These are phyloP conservation scores for Avena eriantha DNA, from an alignment of 176 grass and related monocot genomes.

Conservation along the genomic window DNA sequence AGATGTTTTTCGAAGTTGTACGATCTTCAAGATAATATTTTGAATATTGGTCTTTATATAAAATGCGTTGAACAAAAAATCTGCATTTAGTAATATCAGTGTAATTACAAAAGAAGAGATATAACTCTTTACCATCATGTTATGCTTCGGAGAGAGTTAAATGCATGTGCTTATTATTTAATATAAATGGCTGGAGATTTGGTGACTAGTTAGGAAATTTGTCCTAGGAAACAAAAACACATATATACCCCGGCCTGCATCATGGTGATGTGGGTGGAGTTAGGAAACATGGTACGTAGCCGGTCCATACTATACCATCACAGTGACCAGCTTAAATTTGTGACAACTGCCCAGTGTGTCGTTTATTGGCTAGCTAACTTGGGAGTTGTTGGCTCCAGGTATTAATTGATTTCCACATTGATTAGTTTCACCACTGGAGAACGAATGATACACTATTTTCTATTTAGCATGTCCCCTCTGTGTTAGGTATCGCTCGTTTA, in stretches of 20 bases:
- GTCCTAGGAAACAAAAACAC: conserved; percentile 34
- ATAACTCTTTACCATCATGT: too few species aligned
- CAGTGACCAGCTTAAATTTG: conserved; percentile 32
- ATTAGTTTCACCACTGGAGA: conserved; percentile 14
- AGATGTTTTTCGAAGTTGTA: too few species aligned
- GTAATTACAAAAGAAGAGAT: too few species aligned
- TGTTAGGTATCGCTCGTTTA: background rate
- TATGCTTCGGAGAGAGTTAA: too few species aligned
- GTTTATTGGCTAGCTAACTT: conserved; percentile 28
- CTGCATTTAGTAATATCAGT: too few species aligned
- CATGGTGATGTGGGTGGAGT: background rate
- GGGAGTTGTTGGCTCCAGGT: conserved; percentile 41
- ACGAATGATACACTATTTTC: conserved; percentile 11
- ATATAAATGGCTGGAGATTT: background rate
- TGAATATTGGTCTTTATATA: too few species aligned
- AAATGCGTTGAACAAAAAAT: too few species aligned
- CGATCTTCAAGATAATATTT: too few species aligned
- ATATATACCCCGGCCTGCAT: too few species aligned
- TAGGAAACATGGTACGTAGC: conserved; percentile 26
- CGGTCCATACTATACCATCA: conserved; percentile 22
- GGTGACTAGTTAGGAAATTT: background rate
- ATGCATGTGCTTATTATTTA: background rate
- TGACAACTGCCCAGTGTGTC: conserved; percentile 22
- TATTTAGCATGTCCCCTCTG: background rate
- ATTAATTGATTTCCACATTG: conserved; percentile 8